Evolutionary conservation across 148 eudicot genomes (phyloP), one percentile per base, ranked within the genome.

Genomic region (Vaccinium myrtillus): DNA sequence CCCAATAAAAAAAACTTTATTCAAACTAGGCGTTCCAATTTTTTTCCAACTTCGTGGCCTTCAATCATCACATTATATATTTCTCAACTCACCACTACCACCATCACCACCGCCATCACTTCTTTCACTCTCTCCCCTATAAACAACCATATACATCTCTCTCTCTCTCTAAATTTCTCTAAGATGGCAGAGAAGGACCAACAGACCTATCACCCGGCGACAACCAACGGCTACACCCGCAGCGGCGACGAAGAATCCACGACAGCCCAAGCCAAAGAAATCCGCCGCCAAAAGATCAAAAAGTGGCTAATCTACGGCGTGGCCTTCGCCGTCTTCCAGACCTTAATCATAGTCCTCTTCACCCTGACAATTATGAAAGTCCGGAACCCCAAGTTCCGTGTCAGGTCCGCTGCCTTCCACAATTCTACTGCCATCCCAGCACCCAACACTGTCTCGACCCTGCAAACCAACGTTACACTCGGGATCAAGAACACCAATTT

Each of bases 401-500:
- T 86, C 2, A 43, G 51, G 4, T 59, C 80, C 10, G 80, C 83
- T 19, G 14, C 61, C 1, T 80, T 81, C 39, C 49, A 65, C 15
- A 13, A 6, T 8, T 36, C 73, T 15, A 13, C n/a, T n/a, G n/a
- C 9, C 5, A 48, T 48, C 59, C 48, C 46, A 1, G 18, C 76
- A 2, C 1, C 5, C 0, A 51, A 51, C 21, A 56, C 85, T 8
- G 8, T 61, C 1, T 79, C 83, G 5, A 73, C 6, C 11, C 0
- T 15, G 5, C 7, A 8, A 0, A 2, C 4, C 43, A 48, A 36
- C 53, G 70, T 79, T 23, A 19, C 51, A 53, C 39, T 86, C 27
- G 75, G 75, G 30, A 75, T 83, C n/a, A 86, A 83, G 77, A 86
- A 86, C 82, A 11, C 73, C 82, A 80, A 80, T 21, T 81, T 81